Evolutionary conservation across 768 basidiomycete genomes (phyloP), one percentile per base, ranked within the genome.

Genomic region (Galerina sulciceps): DNA sequence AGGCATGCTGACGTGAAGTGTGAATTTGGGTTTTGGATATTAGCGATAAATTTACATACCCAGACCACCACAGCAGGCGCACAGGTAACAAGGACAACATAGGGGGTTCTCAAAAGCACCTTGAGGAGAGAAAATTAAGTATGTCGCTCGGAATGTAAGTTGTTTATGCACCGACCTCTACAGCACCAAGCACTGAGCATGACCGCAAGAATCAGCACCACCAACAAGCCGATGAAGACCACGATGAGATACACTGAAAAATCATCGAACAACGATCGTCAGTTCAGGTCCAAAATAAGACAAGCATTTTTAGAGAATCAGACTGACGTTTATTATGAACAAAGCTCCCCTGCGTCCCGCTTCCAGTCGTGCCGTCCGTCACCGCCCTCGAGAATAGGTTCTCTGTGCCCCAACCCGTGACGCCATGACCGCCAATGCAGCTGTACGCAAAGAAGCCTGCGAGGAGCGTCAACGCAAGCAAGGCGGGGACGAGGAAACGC

Each of bases 71-170:
- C 87, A 89, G 68, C 86, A 89, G 4, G 88, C 88, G 61, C 88
- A 89, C 8, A 88, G 75, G 68, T 90, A 90, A 65, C 88, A 89
- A 0, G 88, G 88, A 63, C 86, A 88, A 63, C 86, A 89, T 0
- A 81, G 73, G 2, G 87, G 87, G 57, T 89, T 89, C 59, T 83
- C 65, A 64, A 87, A 88, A 0, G 81, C 68, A 14, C 81, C 84
- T 85, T 47, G 10, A 40, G 34, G 45, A 15, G 18, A 10, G n/a
- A 37, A 10, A 31, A 20, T 38, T 35, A n/a, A 55, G 31, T 37
- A 22, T 49, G 31, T 38, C 15, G 18, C n/a, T 2, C 31, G 3
- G 36, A 53, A 1, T 13, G 9, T 34, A 23, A 50, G 17, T 26
- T 45, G 8, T 18, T 31, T 17, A 22, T 34, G 31, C 26, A 49